Percentiles rank a stretch among this genome's conserved stretches.
Evolutionary conservation across 257 asterid genomes (phyloP).

Genomic region (Ajuga chamaepitys): DNA sequence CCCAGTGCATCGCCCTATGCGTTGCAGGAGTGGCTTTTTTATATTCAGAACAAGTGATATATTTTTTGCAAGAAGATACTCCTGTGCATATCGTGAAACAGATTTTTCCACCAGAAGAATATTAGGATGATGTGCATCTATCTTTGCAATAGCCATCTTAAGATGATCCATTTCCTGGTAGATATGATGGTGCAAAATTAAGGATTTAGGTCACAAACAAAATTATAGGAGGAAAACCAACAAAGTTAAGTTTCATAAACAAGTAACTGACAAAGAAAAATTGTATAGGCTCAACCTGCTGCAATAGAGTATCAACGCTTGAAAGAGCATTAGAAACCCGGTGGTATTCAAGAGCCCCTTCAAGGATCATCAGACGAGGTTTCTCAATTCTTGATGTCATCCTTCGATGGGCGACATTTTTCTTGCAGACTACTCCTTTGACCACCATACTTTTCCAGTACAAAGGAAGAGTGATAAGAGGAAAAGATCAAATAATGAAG

Average conservation of each 20-base stretch:
- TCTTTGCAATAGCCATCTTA: slow-evolving; percentile 96
- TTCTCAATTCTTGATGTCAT: slow-evolving; percentile 83
- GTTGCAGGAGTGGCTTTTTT: slow-evolving; percentile 77
- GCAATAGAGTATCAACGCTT: slow-evolving; percentile 90
- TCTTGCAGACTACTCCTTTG: slow-evolving; percentile 93
- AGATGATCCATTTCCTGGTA: slow-evolving; percentile 96
- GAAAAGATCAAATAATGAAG: slow-evolving; percentile 8
- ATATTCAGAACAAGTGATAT: slow-evolving; percentile 86
- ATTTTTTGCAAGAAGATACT: slow-evolving; percentile 79
- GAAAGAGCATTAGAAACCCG: slow-evolving; percentile 89
- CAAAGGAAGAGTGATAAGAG: slow-evolving; percentile 16
- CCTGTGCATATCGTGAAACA: slow-evolving; percentile 93
- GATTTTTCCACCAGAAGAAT: slow-evolving; percentile 96
- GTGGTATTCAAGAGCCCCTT: slow-evolving; percentile 95
- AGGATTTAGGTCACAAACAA: background rate
- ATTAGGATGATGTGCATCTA: slow-evolving; percentile 75
- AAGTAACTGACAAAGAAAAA: slow-evolving; percentile 8
- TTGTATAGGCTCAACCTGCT: slow-evolving; percentile 60
- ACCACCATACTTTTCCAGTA: slow-evolving; percentile 56
- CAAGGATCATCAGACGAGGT: slow-evolving; percentile 78
- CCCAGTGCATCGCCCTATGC: slow-evolving; percentile 90
- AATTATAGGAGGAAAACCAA: background rate
- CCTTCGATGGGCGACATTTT: slow-evolving; percentile 89
- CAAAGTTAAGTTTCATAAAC: background rate
- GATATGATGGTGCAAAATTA: slow-evolving; percentile 10